Base-by-base conservation (phyloP, 2,329 filamentous ascomycete genomes). In the Stachybotrys chartarum region DNA sequence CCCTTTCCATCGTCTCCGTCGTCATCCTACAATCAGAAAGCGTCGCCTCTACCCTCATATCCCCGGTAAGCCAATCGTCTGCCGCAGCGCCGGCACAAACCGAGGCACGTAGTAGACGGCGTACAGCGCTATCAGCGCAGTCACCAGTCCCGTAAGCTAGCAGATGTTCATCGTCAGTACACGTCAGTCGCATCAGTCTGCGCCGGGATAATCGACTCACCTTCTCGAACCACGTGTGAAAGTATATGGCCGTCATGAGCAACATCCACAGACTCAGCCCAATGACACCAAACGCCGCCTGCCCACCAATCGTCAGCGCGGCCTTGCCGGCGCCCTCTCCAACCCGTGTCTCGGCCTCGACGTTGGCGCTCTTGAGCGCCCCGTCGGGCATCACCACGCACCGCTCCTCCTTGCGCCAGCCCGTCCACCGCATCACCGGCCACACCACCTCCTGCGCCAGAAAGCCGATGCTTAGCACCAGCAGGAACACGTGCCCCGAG, bases 151-250 rank as follows among this genome's bases (percentile, higher is more conserved):
- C 47, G 80, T 83, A 64, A 83, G 63, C 80, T 81, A 46, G 5
- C 6, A 0, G 10, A 42, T 5, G 5, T 14, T 71, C 56, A 71
- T 66, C 54, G 53, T 52, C 11, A n/a, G 8, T 12, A 2, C 1
- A 5, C 32, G 24, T 24, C 24, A 24, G 24, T 24, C 24, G 4
- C 24, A 24, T 24, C 24, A 24, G 45, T 17, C 45, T 12, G 18
- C 45, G 30, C 17, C 24, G 54, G 18, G 24, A 30, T 6, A 1
- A 30, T 6, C 24, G n/a, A 68, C 79, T 66, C 64, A 89, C 87
- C 87, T 97, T 99, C 76, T 99, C 94, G 64, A 95, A 86, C 92
- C 93, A 97, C 0, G 94, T 99, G 72, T 99, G 94, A 67, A 99
- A 99, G 78, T 93, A 99, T 45, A 95, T 92, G 3, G 92, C 92